phyloP scores from a whole-genome alignment of 495 filamentous ascomycete genomes.

The Penicillium lividum region DNA sequence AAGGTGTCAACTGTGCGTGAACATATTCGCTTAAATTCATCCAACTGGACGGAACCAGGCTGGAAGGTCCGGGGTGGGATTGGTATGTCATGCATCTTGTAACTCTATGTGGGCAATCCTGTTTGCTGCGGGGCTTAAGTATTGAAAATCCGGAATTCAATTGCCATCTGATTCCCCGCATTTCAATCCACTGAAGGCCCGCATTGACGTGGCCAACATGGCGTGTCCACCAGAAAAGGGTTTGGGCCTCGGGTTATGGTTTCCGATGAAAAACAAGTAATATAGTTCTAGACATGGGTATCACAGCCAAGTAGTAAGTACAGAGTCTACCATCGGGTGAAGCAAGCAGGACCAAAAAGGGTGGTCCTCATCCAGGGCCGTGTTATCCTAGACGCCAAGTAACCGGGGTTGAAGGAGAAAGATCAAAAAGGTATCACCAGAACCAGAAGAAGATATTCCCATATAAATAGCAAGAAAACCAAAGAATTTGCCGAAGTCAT shows the following conservation, averaged over 20 bases:
- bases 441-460: background rate
- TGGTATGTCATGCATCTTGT: slow-evolving; percentile 14
- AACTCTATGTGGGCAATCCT: background rate
- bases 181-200: slow-evolving; percentile 12
- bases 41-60: slow-evolving; percentile 21
- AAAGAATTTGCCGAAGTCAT: slow-evolving; percentile 18
- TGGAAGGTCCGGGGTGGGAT: slow-evolving; percentile 30
- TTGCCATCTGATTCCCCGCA: slow-evolving; percentile 25
- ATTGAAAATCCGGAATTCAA: slow-evolving; percentile 20
- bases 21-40: slow-evolving; percentile 47
- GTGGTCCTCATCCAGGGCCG: slow-evolving; percentile 13
- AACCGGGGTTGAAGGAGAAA: slow-evolving; percentile 7
- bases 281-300: slow-evolving; percentile 30
- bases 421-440: slow-evolving; percentile 16
- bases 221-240: background rate
- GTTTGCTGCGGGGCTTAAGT: slow-evolving; percentile 9
- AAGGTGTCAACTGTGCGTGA: slow-evolving; percentile 32
- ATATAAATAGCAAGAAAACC: slow-evolving; percentile 4
- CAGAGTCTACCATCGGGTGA: slow-evolving; percentile 31
- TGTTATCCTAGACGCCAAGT: slow-evolving; percentile 18
- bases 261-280: slow-evolving; percentile 13
- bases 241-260: slow-evolving; percentile 13
- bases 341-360: slow-evolving; percentile 12
- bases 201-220: slow-evolving; percentile 7
- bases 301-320: slow-evolving; percentile 36